Percentiles rank a stretch among this genome's conserved stretches.
These are phyloP conservation scores for Colletotrichum acutatum DNA, from an alignment of 2,329 filamentous ascomycete genomes.

Conservation along the genomic window DNA sequence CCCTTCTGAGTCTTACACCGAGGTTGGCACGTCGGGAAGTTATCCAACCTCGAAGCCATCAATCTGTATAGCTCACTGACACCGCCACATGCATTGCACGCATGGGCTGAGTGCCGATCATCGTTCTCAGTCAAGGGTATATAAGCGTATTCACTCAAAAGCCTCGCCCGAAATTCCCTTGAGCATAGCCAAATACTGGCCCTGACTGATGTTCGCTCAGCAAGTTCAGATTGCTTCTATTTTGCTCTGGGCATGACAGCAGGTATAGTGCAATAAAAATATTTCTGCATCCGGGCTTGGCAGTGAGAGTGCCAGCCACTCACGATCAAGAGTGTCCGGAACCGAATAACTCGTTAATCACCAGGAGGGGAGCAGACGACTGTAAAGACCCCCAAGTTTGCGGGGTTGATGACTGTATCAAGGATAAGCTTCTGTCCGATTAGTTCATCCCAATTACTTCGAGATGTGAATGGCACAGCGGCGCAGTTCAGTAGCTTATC, in stretches of 20 bases:
- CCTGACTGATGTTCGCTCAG: neutral
- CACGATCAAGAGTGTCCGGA: neutral
- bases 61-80: constrained; percentile 10
- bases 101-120: constrained; percentile 2
- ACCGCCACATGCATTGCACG: constrained; percentile 27
- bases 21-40: neutral
- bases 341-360: neutral
- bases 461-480: neutral
- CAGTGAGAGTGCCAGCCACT: neutral
- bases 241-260: neutral
- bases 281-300: neutral
- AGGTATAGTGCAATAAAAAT: neutral
- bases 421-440: neutral
- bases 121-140: neutral
- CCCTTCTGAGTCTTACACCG: neutral
- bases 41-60: neutral
- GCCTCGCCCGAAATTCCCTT: neutral
- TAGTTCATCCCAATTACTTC: neutral
- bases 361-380: neutral
- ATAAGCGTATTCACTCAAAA: neutral
- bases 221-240: neutral
- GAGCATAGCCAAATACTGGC: neutral
- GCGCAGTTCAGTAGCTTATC: constrained; percentile 10
- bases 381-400: neutral
- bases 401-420: neutral